Evolutionary conservation across 345 rosid species (phyloP).

Genomic region (Eucalyptus viminalis): DNA sequence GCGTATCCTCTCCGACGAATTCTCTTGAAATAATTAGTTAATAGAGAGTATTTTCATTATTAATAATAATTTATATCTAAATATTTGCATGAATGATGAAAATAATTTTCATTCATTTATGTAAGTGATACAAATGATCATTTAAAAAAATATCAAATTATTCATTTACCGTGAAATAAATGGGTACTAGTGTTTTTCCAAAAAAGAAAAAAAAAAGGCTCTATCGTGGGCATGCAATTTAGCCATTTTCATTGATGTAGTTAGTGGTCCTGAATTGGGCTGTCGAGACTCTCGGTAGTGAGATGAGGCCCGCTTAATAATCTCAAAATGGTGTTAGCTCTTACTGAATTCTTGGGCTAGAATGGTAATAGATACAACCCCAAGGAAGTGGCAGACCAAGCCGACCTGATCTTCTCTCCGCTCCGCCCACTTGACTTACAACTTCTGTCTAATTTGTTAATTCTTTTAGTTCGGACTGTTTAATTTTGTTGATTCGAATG

Average conservation of each 20-base stretch:
- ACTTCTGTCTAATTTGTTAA: not conserved
- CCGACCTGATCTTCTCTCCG: not conserved
- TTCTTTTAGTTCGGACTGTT: no score
- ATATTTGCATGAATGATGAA: not conserved
- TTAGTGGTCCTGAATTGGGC: not conserved
- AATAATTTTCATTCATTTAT: not conserved
- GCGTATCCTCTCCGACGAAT: rapidly evolving
- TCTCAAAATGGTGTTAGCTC: not conserved
- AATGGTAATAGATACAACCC: not conserved
- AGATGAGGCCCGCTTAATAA: not conserved
- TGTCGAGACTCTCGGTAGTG: not conserved
- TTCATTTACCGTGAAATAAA: no score
- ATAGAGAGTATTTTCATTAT: not conserved
- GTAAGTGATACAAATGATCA: not conserved
- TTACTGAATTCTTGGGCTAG: not conserved
- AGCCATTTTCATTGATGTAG: not conserved
- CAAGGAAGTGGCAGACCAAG: not conserved
- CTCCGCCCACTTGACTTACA: not conserved
- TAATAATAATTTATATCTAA: not conserved
- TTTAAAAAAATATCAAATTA: not conserved
- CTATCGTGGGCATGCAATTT: not conserved
- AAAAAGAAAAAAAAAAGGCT: not conserved
- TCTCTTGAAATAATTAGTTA: not conserved
- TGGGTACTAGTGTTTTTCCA: not conserved
- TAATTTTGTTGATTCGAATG: no score